Evolutionary conservation across 345 rosid genomes (phyloP), one percentile per base, ranked within the genome.

Genomic region (Capsella bursapastoris): DNA sequence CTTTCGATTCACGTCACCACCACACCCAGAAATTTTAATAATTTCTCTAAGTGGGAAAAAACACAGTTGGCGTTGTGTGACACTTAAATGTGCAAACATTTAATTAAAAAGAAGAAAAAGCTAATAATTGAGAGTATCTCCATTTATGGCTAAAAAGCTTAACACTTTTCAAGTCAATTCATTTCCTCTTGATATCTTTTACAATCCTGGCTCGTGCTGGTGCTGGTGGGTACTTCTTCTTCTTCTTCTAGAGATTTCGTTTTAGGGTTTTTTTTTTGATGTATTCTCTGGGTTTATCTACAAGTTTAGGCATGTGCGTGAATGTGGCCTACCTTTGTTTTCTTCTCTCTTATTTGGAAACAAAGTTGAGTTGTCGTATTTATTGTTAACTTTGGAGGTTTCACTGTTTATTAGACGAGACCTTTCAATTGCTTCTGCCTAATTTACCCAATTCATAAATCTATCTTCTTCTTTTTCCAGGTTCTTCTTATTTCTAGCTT

Each of bases 301-400:
- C 7, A 34, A 5, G 7, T 22, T 22, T 34, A 34, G 45, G 83
- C 87, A 78, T 85, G 88, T 88, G 92, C 82, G 78, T 71, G 84
- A 80, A 78, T 79, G 82, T 81, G 86, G 60, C 85, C 69, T 79
- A 79, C 83, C 83, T 80, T 78, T 78, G 64, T 74, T 71, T 67
- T 59, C 73, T 81, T 78, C 64, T 7, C 13, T 67, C 68, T 59
- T 40, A 40, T 74, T 72, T 64, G 70, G 69, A 70, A 69, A 58
- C 74, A 74, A 64, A 61, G 80, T 60, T 62, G 58, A 37, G 75
- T 62, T 68, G 66, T 84, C 68, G 49, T 65, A 78, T 49, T 74
- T 68, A 68, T 51, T 81, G 69, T 66, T 73, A 31, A 31, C 49
- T 55, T 51, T 64, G 69, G 29, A 71, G 78, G 47, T 49, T 77